Conservation (phyloP, 2,329 filamentous ascomycete species). For the Chaetoscypha palmicola region DNA sequence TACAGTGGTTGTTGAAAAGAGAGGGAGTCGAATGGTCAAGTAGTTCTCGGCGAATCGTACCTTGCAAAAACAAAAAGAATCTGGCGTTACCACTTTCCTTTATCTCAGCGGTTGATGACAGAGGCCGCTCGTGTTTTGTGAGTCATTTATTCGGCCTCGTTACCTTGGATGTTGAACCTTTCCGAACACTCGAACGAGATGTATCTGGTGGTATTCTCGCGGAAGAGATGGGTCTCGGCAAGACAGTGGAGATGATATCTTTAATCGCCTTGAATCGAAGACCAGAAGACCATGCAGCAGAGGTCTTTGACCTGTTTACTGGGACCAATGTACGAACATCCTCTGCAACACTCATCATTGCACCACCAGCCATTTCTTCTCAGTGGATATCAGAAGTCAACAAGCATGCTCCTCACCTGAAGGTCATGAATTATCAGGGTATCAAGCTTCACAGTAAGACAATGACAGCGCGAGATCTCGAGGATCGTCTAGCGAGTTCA, state of each 20-base stretch:
- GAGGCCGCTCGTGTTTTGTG: slow-evolving; percentile 43
- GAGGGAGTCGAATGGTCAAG: slow-evolving; percentile 51
- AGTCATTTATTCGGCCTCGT: slow-evolving; percentile 59
- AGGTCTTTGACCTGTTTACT: slow-evolving; percentile 35
- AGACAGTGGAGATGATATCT: slow-evolving; percentile 69
- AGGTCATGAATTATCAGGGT: slow-evolving; percentile 51
- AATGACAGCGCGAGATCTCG: slow-evolving; percentile 30
- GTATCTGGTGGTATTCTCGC: slow-evolving; percentile 49
- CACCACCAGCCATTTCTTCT: slow-evolving; percentile 46
- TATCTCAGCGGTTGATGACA: slow-evolving; percentile 36
- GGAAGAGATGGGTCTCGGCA: slow-evolving; percentile 79
- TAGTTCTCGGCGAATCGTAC: slow-evolving; percentile 7
- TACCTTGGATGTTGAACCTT: slow-evolving; percentile 41
- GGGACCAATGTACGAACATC: slow-evolving; percentile 40
- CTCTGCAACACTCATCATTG: slow-evolving; percentile 54
- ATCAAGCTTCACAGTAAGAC: slow-evolving; percentile 31
- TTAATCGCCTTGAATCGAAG: slow-evolving; percentile 59
- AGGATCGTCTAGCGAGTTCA: slow-evolving; percentile 40
- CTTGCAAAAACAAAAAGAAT: not conserved
- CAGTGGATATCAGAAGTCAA: slow-evolving; percentile 58
- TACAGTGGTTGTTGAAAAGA: slow-evolving; percentile 62
- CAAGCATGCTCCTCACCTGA: slow-evolving; percentile 50
- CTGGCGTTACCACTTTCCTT: slow-evolving; percentile 37
- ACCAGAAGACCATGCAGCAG: slow-evolving; percentile 4
- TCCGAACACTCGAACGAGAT: slow-evolving; percentile 36